phyloP scores from a whole-genome alignment of 2,329 filamentous ascomycete species.

The Drechslerella coelobrocha region DNA sequence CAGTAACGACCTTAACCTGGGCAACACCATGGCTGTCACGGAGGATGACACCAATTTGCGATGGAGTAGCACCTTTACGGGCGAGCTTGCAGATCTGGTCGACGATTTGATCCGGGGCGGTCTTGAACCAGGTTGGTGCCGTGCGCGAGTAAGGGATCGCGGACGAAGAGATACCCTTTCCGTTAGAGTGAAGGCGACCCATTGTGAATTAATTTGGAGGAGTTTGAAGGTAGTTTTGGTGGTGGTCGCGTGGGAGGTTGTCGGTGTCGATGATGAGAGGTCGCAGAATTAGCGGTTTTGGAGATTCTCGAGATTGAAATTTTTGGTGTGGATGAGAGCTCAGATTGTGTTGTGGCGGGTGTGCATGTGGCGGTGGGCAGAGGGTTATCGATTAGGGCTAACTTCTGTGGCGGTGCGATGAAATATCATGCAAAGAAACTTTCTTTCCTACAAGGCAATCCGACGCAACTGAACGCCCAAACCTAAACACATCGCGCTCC shows the following conservation, averaged over 20 bases:
- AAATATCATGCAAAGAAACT: neutral
- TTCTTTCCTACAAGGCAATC: neutral
- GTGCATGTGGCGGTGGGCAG: constrained; percentile 10
- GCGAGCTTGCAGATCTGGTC: constrained; percentile 99
- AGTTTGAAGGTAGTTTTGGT: neutral
- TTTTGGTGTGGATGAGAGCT: constrained; percentile 30
- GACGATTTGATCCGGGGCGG: constrained; percentile 95
- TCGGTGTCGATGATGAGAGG: constrained; percentile 15
- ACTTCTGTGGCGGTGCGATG: constrained; percentile 24
- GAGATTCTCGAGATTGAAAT: constrained; percentile 27
- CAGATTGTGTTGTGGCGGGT: constrained; percentile 40
- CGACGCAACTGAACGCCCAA: neutral
- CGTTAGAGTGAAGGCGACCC: constrained; percentile 76
- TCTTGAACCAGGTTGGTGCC: constrained; percentile 94
- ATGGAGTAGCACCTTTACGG: constrained; percentile 97
- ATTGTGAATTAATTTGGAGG: constrained; percentile 39
- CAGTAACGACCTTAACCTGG: constrained; percentile 96
- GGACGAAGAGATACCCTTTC: constrained; percentile 97
- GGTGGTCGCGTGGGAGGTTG: constrained; percentile 18
- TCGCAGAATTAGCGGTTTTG: constrained; percentile 12
- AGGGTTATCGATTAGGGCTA: constrained; percentile 49
- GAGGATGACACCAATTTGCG: constrained; percentile 98
- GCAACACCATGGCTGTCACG: constrained; percentile 97
- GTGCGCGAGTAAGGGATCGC: constrained; percentile 96
- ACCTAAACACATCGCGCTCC: neutral